Percentiles rank a stretch among this genome's conserved stretches.
Conservation (phyloP, 2,329 filamentous ascomycete genomes). For the Penicillium sp. region DNA sequence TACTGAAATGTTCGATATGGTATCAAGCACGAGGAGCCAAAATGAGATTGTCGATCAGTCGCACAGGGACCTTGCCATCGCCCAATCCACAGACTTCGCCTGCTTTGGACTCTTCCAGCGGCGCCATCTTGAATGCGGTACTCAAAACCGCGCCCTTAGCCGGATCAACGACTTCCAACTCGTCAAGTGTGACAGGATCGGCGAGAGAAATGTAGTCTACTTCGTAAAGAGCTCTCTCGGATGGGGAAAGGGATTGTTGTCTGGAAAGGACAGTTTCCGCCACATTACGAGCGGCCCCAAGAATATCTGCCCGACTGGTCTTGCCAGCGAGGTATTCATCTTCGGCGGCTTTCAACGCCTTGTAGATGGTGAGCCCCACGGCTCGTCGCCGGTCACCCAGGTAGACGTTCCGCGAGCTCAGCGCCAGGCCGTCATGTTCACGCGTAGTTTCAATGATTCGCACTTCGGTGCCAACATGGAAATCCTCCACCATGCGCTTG, state of each 20-base stretch:
- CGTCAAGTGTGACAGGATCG: conserved; percentile 78
- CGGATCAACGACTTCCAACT: conserved; percentile 69
- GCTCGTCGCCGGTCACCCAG: conserved; percentile 71
- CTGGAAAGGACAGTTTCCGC: conserved; percentile 53
- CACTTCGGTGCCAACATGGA: conserved; percentile 73
- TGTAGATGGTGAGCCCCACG: conserved; percentile 69
- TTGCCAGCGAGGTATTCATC: conserved; percentile 57
- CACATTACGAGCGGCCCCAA: conserved; percentile 66
- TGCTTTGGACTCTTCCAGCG: conserved; percentile 65
- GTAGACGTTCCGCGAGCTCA: conserved; percentile 93
- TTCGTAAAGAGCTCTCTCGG: conserved; percentile 68
- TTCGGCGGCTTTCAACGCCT: conserved; percentile 69
- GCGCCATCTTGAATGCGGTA: conserved; percentile 85
- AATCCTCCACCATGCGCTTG: conserved; percentile 80
- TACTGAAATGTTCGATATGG: neutral
- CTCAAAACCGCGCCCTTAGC: conserved; percentile 77
- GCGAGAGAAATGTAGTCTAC: conserved; percentile 91
- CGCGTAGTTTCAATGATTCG: conserved; percentile 71
- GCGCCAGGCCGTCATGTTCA: conserved; percentile 76
- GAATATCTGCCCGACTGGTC: conserved; percentile 61
- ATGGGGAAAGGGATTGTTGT: conserved; percentile 60
- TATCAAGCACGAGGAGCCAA: conserved; percentile 43
- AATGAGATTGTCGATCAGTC: conserved; percentile 93
- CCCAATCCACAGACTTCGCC: conserved; percentile 72
- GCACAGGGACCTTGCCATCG: conserved; percentile 69